These are phyloP conservation scores for Eurotiales sp. DNA, from an alignment of 2,329 filamentous ascomycete genomes.

Conservation along the genomic window DNA sequence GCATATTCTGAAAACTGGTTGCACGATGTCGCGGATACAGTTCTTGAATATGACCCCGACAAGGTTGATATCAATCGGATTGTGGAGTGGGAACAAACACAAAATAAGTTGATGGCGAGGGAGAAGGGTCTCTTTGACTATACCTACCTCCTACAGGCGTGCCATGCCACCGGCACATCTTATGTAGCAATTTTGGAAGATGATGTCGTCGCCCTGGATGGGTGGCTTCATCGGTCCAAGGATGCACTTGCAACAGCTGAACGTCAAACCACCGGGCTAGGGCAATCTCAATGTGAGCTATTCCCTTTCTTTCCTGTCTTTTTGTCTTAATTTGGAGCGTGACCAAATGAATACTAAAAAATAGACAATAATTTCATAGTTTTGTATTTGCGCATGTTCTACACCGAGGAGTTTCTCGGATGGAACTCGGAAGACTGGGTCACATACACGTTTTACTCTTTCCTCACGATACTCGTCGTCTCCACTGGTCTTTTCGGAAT, in stretches of 20 bases:
- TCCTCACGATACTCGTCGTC: slow-evolving; percentile 18
- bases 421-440: slow-evolving; percentile 45
- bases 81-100: slow-evolving; percentile 29
- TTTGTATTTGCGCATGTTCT: slow-evolving; percentile 47
- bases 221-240: slow-evolving; percentile 44
- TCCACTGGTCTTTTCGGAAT: slow-evolving; percentile 14
- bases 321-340: background rate
- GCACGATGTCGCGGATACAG: slow-evolving; percentile 35
- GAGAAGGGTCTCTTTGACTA: slow-evolving; percentile 47
- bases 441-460: slow-evolving; percentile 34
- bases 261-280: slow-evolving; percentile 24
- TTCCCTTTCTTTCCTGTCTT: background rate
- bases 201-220: slow-evolving; percentile 45
- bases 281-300: slow-evolving; percentile 20
- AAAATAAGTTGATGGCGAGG: slow-evolving; percentile 24
- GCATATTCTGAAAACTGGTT: slow-evolving; percentile 42
- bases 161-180: slow-evolving; percentile 33
- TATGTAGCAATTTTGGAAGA: slow-evolving; percentile 47
- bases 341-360: background rate
- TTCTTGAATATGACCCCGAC: slow-evolving; percentile 38
- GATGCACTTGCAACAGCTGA: slow-evolving; percentile 33
- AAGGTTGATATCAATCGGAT: slow-evolving; percentile 32
- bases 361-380: slow-evolving; percentile 16
- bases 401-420: slow-evolving; percentile 43
- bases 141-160: slow-evolving; percentile 39